These are phyloP conservation scores for Verticillium albo-atrum DNA, from an alignment of 2,329 filamentous ascomycete species.

Conservation along the genomic window DNA sequence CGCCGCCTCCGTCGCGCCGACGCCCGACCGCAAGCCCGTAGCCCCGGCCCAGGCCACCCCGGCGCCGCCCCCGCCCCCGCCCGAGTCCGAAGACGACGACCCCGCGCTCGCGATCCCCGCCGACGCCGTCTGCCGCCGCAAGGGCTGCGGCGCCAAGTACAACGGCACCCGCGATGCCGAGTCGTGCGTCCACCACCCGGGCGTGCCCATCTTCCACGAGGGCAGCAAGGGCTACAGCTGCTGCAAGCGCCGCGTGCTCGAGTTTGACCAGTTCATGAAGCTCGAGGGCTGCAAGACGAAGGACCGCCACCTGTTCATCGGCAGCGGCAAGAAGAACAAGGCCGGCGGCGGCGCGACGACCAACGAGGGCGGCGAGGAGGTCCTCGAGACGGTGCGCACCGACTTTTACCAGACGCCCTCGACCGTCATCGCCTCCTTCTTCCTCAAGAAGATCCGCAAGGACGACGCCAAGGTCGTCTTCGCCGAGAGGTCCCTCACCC, in stretches of 20 bases:
- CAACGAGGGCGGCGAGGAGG: conserved; percentile 62
- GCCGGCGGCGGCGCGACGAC: conserved; percentile 22
- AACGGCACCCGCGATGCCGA: conserved; percentile 60
- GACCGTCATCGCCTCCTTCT: conserved; percentile 84
- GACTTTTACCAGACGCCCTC: conserved; percentile 94
- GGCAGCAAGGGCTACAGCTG: conserved; percentile 97
- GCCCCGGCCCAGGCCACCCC: conserved; percentile 38
- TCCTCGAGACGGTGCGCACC: conserved; percentile 71
- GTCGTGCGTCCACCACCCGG: conserved; percentile 83
- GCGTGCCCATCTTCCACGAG: conserved; percentile 91
- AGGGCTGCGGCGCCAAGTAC: conserved; percentile 67
- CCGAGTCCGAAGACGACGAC: conserved; percentile 87
- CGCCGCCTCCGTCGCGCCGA: conserved; percentile 33
- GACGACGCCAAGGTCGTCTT: conserved; percentile 70
- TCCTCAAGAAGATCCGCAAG: conserved; percentile 96
- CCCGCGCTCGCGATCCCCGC: conserved; percentile 66
- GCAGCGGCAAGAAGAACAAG: conserved; percentile 63
- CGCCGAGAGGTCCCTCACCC: conserved; percentile 53
- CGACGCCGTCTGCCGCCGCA: conserved; percentile 72
- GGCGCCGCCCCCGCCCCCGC: conserved; percentile 54
- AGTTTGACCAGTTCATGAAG: conserved; percentile 98
- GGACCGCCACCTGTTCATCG: conserved; percentile 77
- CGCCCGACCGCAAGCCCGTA: conserved; percentile 33
- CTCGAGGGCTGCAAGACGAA: conserved; percentile 88
- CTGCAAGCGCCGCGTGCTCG: conserved; percentile 90